Evolutionary conservation across 139 green algal species (phyloP).

Genomic region (Spirogloea muscicola): DNA sequence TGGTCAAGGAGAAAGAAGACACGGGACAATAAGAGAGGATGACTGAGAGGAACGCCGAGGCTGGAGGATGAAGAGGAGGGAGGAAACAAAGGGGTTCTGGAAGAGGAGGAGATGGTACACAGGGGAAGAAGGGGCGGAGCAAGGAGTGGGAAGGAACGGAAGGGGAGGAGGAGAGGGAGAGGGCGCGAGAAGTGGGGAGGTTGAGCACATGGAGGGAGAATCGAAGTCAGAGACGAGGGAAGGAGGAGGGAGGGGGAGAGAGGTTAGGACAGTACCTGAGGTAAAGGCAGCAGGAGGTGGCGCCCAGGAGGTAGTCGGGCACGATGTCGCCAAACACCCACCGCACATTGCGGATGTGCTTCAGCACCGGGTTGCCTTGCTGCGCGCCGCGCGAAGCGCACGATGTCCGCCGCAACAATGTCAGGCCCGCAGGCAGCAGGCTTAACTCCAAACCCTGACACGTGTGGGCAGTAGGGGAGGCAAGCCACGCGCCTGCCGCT

Average conservation of each 20-base stretch:
- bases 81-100: too few species aligned
- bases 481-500: too few species aligned
- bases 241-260: neutral
- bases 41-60: neutral
- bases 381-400: slow-evolving; percentile 50
- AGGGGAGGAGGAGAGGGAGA: neutral
- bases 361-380: slow-evolving; percentile 82
- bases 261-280: slow-evolving; percentile 13
- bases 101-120: too few species aligned
- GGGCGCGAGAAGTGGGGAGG: neutral
- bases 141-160: neutral
- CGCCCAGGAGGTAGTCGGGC: slow-evolving; percentile 72
- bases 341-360: slow-evolving; percentile 77
- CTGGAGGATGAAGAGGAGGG: too few species aligned
- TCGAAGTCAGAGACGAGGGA: neutral
- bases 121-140: too few species aligned
- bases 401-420: too few species aligned
- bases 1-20: slow-evolving; percentile 13
- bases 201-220: neutral
- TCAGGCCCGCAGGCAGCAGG: too few species aligned
- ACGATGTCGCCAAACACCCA: slow-evolving; percentile 75
- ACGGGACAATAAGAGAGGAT: neutral
- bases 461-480: too few species aligned
- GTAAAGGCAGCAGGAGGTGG: slow-evolving; percentile 16
- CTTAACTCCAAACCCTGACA: too few species aligned